Evolutionary conservation across 768 basidiomycete genomes (phyloP).

Genomic region (Termitomyces sp.): DNA sequence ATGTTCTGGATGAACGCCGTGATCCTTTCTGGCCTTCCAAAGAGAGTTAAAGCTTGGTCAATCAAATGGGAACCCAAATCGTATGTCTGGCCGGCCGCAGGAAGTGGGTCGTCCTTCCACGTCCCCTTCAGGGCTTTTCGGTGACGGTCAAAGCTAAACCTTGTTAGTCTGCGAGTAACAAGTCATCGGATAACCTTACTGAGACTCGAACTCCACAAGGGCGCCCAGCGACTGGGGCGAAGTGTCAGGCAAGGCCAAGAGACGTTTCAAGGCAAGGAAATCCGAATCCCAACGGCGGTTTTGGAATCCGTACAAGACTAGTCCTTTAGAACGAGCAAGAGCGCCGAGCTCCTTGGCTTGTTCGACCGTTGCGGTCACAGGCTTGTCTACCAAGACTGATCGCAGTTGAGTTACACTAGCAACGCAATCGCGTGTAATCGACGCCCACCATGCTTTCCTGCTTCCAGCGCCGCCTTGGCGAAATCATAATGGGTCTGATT

Average conservation of each 20-base stretch:
- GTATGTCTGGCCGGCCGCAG: constrained; percentile 62
- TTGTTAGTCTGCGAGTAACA: background rate
- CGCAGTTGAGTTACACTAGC: background rate
- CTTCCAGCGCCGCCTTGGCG: constrained; percentile 58
- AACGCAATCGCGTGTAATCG: background rate
- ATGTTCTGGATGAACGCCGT: constrained; percentile 69
- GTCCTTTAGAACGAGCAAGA: constrained; percentile 52
- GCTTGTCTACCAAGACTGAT: constrained; percentile 76
- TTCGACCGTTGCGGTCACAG: constrained; percentile 54
- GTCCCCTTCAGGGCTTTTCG: constrained; percentile 57
- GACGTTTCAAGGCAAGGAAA: constrained; percentile 57
- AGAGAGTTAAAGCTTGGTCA: constrained; percentile 71
- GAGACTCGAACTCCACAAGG: constrained; percentile 69
- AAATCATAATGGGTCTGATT: constrained; percentile 69
- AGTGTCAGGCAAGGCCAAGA: constrained; percentile 48
- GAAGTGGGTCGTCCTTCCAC: constrained; percentile 73
- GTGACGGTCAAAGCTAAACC: constrained; percentile 67
- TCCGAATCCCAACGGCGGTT: constrained; percentile 80
- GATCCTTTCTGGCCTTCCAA: constrained; percentile 66
- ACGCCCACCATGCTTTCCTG: constrained; percentile 64
- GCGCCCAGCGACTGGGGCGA: constrained; percentile 53
- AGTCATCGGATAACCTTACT: constrained; percentile 34
- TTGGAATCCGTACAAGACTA: constrained; percentile 68
- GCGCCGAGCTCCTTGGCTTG: constrained; percentile 57
- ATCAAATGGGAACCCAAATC: constrained; percentile 80